Conservation (phyloP, 345 rosid species). For the Erucastrum elatum region DNA sequence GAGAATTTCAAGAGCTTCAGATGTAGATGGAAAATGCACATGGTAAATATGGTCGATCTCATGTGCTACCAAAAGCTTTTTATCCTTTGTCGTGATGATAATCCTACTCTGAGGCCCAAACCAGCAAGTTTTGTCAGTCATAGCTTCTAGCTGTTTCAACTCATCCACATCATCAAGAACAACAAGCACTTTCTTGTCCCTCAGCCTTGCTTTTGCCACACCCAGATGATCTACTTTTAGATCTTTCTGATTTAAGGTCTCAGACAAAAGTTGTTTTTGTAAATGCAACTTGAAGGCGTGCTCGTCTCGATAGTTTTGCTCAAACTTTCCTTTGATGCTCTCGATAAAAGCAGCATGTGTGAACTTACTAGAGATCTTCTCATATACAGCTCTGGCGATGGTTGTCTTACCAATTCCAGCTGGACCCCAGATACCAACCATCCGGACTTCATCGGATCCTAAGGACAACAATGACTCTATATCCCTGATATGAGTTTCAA, state of each 20-base stretch:
- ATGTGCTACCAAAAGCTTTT: neutral
- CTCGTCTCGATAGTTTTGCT: neutral
- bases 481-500: neutral
- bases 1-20: neutral
- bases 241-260: neutral
- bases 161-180: neutral
- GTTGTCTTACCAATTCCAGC: neutral
- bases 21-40: neutral
- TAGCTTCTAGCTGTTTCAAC: neutral
- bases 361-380: neutral
- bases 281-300: neutral
- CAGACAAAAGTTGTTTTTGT: neutral
- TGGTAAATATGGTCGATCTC: neutral
- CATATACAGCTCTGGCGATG: neutral
- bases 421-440: neutral
- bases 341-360: neutral
- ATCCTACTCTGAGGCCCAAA: neutral
- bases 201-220: neutral
- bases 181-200: neutral
- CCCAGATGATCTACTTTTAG: neutral
- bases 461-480: neutral
- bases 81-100: neutral
- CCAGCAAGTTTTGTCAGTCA: neutral
- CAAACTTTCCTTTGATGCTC: neutral
- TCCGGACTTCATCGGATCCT: neutral